These are phyloP conservation scores for Aureobasidium sp. DNA, from an alignment of 2,329 filamentous ascomycete species.

Conservation along the genomic window DNA sequence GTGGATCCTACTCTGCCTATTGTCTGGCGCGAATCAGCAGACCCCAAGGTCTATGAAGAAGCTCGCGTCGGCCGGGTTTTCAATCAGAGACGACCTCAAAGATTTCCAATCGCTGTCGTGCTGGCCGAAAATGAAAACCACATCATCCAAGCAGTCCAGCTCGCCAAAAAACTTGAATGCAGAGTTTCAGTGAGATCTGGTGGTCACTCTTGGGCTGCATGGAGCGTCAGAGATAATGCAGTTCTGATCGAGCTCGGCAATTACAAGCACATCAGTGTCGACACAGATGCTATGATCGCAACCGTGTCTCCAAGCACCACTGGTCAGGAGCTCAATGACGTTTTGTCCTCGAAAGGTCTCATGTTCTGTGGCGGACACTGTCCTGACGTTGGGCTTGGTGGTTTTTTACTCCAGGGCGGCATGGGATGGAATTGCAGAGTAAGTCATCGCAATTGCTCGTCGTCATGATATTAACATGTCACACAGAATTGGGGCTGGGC, in stretches of 20 bases:
- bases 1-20: slow-evolving; percentile 17
- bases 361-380: slow-evolving; percentile 52
- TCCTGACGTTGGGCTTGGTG: slow-evolving; percentile 51
- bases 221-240: slow-evolving; percentile 43
- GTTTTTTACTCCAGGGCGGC: slow-evolving; percentile 50
- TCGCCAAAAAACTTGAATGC: slow-evolving; percentile 31
- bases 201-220: slow-evolving; percentile 45
- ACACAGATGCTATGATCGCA: slow-evolving; percentile 34
- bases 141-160: slow-evolving; percentile 28
- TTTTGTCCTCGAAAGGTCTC: slow-evolving; percentile 33
- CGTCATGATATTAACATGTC: not conserved
- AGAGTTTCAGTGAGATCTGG: slow-evolving; percentile 44
- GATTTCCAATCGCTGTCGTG: slow-evolving; percentile 38
- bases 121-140: slow-evolving; percentile 32
- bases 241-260: slow-evolving; percentile 39
- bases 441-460: slow-evolving; percentile 10
- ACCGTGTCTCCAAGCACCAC: slow-evolving; percentile 44
- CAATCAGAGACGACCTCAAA: slow-evolving; percentile 36
- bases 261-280: slow-evolving; percentile 35
- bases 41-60: slow-evolving; percentile 29
- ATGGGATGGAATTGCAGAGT: slow-evolving; percentile 54
- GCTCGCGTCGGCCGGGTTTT: slow-evolving; percentile 39
- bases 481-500: slow-evolving; percentile 50
- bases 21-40: slow-evolving; percentile 18
- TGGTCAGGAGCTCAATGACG: slow-evolving; percentile 37